These are phyloP conservation scores for Trifolium dubium DNA, from an alignment of 306 rosid species.

Conservation along the genomic window DNA sequence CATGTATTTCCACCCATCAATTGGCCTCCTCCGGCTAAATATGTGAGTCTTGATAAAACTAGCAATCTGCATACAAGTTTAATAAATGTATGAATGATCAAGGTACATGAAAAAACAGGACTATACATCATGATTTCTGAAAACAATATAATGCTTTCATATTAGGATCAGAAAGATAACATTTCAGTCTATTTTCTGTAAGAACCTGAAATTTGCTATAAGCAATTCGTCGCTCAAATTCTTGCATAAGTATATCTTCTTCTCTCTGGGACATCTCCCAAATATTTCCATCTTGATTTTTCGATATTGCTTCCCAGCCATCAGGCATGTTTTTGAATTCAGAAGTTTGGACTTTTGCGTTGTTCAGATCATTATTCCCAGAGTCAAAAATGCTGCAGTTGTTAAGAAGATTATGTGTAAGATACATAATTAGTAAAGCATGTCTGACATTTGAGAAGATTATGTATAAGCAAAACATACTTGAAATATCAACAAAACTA, in stretches of 20 bases:
- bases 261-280: constrained; percentile 99
- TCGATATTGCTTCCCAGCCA: constrained; percentile 94
- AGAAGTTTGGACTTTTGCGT: constrained; percentile 56
- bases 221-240: constrained; percentile 90
- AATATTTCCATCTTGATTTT: constrained; percentile 71
- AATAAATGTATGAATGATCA: constrained; percentile 3
- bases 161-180: constrained; percentile 16
- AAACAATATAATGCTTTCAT: constrained; percentile 7
- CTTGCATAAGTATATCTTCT: constrained; percentile 94
- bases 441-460: constrained; percentile 2
- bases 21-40: constrained; percentile 92
- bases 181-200: constrained; percentile 13
- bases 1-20: constrained; percentile 98
- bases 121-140: neutral
- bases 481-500: neutral
- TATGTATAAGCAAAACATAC: neutral
- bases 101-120: constrained; percentile 1
- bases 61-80: constrained; percentile 71
- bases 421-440: constrained; percentile 29
- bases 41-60: constrained; percentile 95
- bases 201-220: constrained; percentile 93
- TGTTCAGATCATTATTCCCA: constrained; percentile 59
- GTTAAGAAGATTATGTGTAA: constrained; percentile 29
- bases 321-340: constrained; percentile 87
- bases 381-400: constrained; percentile 77